Base-by-base conservation (phyloP, 1,139 yeast species). In the Kurtzmaniella quercitrusa region DNA sequence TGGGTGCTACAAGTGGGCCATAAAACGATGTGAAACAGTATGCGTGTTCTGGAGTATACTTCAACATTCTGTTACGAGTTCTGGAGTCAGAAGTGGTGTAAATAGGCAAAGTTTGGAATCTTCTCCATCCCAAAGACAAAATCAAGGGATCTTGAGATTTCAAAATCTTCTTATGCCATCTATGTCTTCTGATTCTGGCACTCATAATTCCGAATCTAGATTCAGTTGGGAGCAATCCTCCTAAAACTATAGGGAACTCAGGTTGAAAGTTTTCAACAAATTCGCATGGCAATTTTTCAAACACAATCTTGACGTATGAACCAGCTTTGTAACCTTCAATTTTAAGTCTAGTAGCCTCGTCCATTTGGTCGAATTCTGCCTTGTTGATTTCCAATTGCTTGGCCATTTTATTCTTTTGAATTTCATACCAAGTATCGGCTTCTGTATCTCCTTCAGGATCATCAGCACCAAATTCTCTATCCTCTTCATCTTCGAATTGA, bases 21-120 rank as follows among this genome's bases (percentile, higher is more conserved):
- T 91, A 94, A 65, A 94, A 91, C 23, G 96, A 86, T 0, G 96
- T 97, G 60, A 85, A 85, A 74, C 98, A 94, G 63, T 87, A 93
- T 38, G 97, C 90, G 64, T 94, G 99, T 59, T 94, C 99, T 6
- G 98, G 98, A 0, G 98, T 93, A 61, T 94, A 94, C 62, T 94
- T 94, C 68, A 94, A 77, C 97, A 94, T 88, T 71, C 98, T 85
- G 58, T 90, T 93, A 73, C 99, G 81, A 5, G 98, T 91, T 68
- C 99, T 77, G 4, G 98, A 93, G 65, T 94, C 99, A 5, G 96
- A 83, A 0, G 98, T 94, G 5, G 98, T 90, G 63, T 91, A 94
- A 34, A 94, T 78, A 11, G 99, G 99, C 45, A 93, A 70, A 0
- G 98, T 90, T 66, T 94, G 99, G 71, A 94, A 94, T 65, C 99